Evolutionary conservation across 495 filamentous ascomycete genomes (phyloP).

Genomic region (Alectoria sarmentosa): DNA sequence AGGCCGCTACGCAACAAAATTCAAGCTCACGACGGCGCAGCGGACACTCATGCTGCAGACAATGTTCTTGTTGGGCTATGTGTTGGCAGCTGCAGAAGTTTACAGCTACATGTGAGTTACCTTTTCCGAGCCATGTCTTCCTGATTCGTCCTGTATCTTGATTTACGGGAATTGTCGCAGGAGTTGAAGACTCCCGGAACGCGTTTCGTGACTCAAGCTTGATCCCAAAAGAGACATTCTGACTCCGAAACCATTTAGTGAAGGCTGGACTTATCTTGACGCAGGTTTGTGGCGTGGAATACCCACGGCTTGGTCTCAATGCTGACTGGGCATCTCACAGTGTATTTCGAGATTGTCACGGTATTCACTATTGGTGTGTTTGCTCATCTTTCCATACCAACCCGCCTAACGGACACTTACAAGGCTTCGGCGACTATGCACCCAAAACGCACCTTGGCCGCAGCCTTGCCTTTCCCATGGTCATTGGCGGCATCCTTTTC

Average conservation of each 20-base stretch:
- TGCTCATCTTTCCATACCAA: neutral
- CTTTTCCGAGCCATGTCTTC: no score
- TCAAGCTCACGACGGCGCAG: constrained; percentile 1
- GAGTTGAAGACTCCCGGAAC: no score
- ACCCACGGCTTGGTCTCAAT: neutral
- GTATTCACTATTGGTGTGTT: neutral
- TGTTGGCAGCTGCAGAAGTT: neutral
- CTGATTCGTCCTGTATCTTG: no score
- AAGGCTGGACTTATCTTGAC: constrained; percentile 2
- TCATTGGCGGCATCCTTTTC: neutral
- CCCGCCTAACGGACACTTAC: neutral
- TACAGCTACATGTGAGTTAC: neutral
- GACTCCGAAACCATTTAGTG: no score
- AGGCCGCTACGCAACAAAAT: neutral
- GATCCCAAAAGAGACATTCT: no score
- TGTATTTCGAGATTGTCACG: neutral
- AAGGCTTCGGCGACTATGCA: constrained; percentile 1
- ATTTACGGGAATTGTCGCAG: no score
- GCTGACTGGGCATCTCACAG: neutral
- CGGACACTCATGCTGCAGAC: neutral
- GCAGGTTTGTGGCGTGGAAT: neutral
- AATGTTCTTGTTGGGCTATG: neutral
- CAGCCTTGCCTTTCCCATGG: neutral
- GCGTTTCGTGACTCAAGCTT: no score
- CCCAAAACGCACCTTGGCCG: constrained; percentile 5